Percentiles rank a stretch among this genome's conserved stretches.
phyloP scores from a whole-genome alignment of 768 basidiomycete species.

The Lactarius hatsudake region DNA sequence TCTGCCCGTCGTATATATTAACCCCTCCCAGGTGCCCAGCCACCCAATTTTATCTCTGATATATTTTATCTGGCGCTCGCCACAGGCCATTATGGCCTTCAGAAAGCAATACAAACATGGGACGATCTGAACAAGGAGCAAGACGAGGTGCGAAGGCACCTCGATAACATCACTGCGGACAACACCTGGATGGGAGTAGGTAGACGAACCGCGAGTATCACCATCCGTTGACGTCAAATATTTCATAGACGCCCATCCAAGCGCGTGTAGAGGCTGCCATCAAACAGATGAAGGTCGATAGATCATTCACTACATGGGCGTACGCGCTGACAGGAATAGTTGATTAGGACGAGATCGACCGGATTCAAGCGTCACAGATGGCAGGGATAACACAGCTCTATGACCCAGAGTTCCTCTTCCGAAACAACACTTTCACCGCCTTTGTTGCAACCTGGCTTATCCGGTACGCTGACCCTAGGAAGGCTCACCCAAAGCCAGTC shows the following conservation, averaged over 20 bases:
- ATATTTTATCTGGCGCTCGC: constrained; percentile 88
- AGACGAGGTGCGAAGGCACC: constrained; percentile 72
- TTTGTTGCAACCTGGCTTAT: constrained; percentile 95
- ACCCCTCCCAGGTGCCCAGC: constrained; percentile 40
- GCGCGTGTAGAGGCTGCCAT: constrained; percentile 76
- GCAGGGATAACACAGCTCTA: constrained; percentile 83
- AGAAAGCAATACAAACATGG: constrained; percentile 74
- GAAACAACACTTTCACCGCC: constrained; percentile 78
- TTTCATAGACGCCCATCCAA: constrained; percentile 60
- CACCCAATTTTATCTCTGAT: constrained; percentile 92
- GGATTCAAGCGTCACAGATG: constrained; percentile 67
- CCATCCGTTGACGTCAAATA: constrained; percentile 9
- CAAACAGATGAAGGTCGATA: constrained; percentile 57
- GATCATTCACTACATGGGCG: background rate
- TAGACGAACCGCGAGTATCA: constrained; percentile 11
- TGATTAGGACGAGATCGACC: constrained; percentile 62
- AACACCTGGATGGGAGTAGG: constrained; percentile 81
- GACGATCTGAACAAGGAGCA: constrained; percentile 71
- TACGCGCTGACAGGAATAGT: constrained; percentile 1
- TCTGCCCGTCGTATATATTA: constrained; percentile 11
- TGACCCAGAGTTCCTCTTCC: constrained; percentile 80
- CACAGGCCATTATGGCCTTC: constrained; percentile 85
- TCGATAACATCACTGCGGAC: constrained; percentile 73
- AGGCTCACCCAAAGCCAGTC: constrained; percentile 65
- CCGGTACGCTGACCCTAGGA: constrained; percentile 79